Evolutionary conservation across 2,329 filamentous ascomycete species (phyloP), one percentile per base, ranked within the genome.

Genomic region (Botrytis paeoniae): DNA sequence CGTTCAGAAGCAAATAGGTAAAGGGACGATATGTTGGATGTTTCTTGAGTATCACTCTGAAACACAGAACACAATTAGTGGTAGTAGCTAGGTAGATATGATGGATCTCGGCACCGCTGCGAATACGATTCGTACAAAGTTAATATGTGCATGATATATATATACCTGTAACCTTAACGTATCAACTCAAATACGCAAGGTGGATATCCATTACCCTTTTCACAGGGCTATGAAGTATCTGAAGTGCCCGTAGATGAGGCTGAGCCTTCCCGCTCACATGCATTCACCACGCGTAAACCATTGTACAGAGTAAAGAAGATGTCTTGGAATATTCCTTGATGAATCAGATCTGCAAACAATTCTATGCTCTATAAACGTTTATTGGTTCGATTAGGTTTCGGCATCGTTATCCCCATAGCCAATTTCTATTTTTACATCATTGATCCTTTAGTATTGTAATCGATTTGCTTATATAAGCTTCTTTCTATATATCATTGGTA

Each of bases 201-300:
- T 69, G 66, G 51, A 59, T 43, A 43, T 41, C 39, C 54, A 68
- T n/a, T 41, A 45, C n/a, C n/a, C 39, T 45, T 22, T 29, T n/a
- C 39, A 45, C 41, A 29, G 62, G 62, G 62, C 41, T 64, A 5
- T 45, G 29, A 35, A 45, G 39, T 61, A 14, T 32, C 25, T 45
- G 35, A 63, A 63, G 61, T 45, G 43, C 61, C 39, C 39, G 39
- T 64, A 45, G 35, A 60, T 69, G 66, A 69, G 66, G 66, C 66
- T 69, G 66, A 69, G 66, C 20, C n/a, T 41, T 69, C 25, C 65
- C 65, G 45, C 35, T 20, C 65, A 39, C 65, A 69, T 69, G 48
- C 65, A 69, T 57, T 39, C 35, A 69, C 35, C 39, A 69, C 65
- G 48, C 45, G 51, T 69, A 63, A 63, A 41, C 25, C 22, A 41